phyloP scores from a whole-genome alignment of 768 basidiomycete genomes.

The Suillus brevipes region DNA sequence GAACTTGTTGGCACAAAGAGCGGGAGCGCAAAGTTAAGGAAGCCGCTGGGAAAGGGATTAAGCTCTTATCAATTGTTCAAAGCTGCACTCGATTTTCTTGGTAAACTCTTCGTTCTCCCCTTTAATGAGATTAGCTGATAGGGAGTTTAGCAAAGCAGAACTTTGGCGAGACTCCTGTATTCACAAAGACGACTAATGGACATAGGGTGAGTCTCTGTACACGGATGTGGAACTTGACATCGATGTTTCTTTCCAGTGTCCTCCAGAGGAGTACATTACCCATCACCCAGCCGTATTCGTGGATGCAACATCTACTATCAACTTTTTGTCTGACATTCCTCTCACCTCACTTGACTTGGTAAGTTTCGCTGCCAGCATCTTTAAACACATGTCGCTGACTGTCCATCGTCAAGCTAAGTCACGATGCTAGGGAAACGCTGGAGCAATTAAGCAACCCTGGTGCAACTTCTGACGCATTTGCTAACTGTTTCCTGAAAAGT shows the following conservation, averaged over 20 bases:
- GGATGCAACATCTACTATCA: constrained; percentile 74
- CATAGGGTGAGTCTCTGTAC: constrained; percentile 46
- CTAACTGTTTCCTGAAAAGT: constrained; percentile 71
- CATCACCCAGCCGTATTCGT: constrained; percentile 65
- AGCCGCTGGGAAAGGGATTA: constrained; percentile 73
- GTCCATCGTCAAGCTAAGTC: constrained; percentile 52
- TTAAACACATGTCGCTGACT: constrained; percentile 2
- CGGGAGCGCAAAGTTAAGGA: constrained; percentile 39
- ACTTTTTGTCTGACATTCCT: constrained; percentile 76
- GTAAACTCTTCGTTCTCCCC: constrained; percentile 42
- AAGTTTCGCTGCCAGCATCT: constrained; percentile 18
- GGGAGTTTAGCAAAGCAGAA: constrained; percentile 63
- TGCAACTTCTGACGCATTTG: constrained; percentile 60
- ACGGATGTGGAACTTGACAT: background rate
- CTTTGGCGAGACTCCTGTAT: constrained; percentile 55
- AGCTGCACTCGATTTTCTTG: constrained; percentile 79
- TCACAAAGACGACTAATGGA: constrained; percentile 55
- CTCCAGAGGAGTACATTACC: constrained; percentile 54
- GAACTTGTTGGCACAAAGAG: constrained; percentile 40
- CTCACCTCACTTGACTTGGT: constrained; percentile 78
- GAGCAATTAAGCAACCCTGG: constrained; percentile 54
- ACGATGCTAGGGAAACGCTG: constrained; percentile 77
- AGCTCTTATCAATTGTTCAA: constrained; percentile 91
- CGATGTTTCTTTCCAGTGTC: constrained; percentile 43
- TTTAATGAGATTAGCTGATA: constrained; percentile 14